Conservation (phyloP, 1,284 basidiomycete species). For the Thecaphora thlaspeos region DNA sequence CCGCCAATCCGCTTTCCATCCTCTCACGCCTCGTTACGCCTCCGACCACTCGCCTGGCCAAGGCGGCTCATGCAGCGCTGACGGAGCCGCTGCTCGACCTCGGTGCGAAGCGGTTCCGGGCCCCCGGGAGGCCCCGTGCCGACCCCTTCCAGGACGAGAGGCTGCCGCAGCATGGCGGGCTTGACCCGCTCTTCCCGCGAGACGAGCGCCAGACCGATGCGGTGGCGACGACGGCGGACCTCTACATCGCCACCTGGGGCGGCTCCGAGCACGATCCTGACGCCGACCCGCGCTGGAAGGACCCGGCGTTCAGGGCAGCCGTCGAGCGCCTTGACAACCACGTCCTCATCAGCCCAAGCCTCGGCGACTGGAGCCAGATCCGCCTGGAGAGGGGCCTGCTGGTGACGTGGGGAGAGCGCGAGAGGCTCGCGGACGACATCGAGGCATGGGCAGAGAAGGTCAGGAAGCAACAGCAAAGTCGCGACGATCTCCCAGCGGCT, state of each 20-base stretch:
- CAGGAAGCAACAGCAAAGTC: not conserved
- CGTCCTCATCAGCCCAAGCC: conserved; percentile 44
- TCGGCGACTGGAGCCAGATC: conserved; percentile 50
- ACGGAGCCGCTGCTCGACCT: conserved; percentile 40
- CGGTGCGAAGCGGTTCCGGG: not conserved
- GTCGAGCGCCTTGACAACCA: conserved; percentile 27
- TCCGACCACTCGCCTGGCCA: conserved; percentile 20
- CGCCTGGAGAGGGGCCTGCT: conserved; percentile 37
- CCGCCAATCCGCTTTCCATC: conserved; percentile 11
- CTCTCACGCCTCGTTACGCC: conserved; percentile 19
- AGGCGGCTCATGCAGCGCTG: conserved; percentile 33
- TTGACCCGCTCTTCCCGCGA: conserved; percentile 40
- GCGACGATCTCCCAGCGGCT: conserved; percentile 11
- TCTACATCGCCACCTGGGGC: conserved; percentile 33
- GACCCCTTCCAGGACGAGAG: too few species aligned
- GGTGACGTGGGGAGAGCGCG: conserved; percentile 51
- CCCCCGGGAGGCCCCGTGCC: too few species aligned
- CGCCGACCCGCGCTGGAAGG: conserved; percentile 3
- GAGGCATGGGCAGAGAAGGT: conserved; percentile 32
- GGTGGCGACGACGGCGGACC: conserved; percentile 24
- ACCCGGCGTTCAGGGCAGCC: conserved; percentile 20
- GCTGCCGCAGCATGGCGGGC: conserved; percentile 3
- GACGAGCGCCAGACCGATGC: conserved; percentile 36
- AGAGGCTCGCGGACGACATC: conserved; percentile 51
- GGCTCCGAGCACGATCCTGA: not conserved